Evolutionary conservation across 2,329 filamentous ascomycete species (phyloP).

Genomic region (Penicillium hesseltinei): DNA sequence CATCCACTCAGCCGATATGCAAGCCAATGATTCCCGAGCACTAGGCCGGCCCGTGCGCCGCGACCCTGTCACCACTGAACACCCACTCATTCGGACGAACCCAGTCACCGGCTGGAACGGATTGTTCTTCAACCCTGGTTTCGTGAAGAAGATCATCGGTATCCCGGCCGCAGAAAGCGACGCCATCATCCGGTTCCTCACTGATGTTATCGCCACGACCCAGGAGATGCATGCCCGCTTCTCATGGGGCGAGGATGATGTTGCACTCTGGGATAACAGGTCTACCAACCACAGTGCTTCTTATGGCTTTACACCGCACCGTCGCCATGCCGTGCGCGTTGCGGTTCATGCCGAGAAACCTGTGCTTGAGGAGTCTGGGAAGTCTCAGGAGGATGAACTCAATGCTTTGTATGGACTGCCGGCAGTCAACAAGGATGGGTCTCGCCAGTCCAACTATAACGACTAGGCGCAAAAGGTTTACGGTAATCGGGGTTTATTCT

Average conservation of each 20-base stretch:
- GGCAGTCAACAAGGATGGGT: slow-evolving; percentile 56
- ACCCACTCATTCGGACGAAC: slow-evolving; percentile 59
- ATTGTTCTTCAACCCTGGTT: slow-evolving; percentile 59
- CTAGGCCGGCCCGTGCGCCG: slow-evolving; percentile 53
- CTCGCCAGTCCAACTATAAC: slow-evolving; percentile 58
- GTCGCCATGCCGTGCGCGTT: slow-evolving; percentile 55
- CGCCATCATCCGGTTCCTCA: slow-evolving; percentile 52
- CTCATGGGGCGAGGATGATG: slow-evolving; percentile 63
- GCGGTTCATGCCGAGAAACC: slow-evolving; percentile 50
- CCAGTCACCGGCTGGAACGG: slow-evolving; percentile 63
- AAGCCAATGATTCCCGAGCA: slow-evolving; percentile 51
- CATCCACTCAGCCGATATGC: slow-evolving; percentile 55
- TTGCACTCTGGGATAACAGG: slow-evolving; percentile 68
- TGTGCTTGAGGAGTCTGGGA: slow-evolving; percentile 44
- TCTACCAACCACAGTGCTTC: slow-evolving; percentile 55
- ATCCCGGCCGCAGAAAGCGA: slow-evolving; percentile 57
- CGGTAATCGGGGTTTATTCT: background rate
- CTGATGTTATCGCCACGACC: slow-evolving; percentile 55
- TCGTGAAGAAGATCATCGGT: slow-evolving; percentile 58
- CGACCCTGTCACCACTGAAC: slow-evolving; percentile 53
- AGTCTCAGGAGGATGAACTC: slow-evolving; percentile 56
- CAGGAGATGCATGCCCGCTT: slow-evolving; percentile 70
- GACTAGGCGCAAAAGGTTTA: slow-evolving; percentile 37
- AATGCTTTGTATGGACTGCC: slow-evolving; percentile 49
- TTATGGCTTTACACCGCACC: slow-evolving; percentile 58